A percentile compares a stretch with the other conserved stretches of the same genome.
Evolutionary conservation across 495 filamentous ascomycete species (phyloP).

Genomic region (Penicillium dipodomyicola): DNA sequence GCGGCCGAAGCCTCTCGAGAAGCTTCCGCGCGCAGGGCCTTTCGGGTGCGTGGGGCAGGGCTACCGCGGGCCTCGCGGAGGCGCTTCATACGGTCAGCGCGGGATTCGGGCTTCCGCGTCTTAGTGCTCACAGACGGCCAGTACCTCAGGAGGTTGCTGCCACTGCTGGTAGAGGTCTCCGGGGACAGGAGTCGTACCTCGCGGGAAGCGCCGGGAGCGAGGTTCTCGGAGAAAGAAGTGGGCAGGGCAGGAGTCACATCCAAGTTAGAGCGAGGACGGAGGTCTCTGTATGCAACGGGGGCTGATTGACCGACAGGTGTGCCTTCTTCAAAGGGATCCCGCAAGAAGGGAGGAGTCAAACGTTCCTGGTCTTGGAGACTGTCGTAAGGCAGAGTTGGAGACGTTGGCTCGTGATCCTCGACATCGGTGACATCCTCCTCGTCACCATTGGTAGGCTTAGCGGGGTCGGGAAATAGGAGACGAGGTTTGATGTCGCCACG

Average conservation of each 20-base stretch:
- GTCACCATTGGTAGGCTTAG: slow-evolving; percentile 33
- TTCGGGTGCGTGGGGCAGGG: slow-evolving; percentile 3
- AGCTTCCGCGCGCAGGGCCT: neutral
- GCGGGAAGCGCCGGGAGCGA: neutral
- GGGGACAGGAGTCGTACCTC: neutral
- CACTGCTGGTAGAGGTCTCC: neutral
- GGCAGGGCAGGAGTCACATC: neutral
- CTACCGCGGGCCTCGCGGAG: slow-evolving; percentile 1
- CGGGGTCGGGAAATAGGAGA: slow-evolving; percentile 67
- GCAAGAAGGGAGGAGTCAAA: neutral
- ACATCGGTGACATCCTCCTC: slow-evolving; percentile 56
- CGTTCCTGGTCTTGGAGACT: neutral
- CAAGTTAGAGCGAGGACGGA: neutral
- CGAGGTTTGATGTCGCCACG: slow-evolving; percentile 79
- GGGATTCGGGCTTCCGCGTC: neutral
- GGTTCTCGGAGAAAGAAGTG: neutral
- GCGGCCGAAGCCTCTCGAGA: neutral
- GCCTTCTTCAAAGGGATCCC: neutral
- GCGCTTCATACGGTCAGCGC: slow-evolving; percentile 7
- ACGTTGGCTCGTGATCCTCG: slow-evolving; percentile 52
- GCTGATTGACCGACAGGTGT: neutral
- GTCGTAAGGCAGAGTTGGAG: neutral
- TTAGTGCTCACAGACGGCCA: neutral
- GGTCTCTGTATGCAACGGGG: neutral
- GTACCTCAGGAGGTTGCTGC: neutral